Evolutionary conservation across 352 stramenopile genomes (phyloP), one percentile per base, ranked within the genome.

Genomic region (Globisporangium spiculum): DNA sequence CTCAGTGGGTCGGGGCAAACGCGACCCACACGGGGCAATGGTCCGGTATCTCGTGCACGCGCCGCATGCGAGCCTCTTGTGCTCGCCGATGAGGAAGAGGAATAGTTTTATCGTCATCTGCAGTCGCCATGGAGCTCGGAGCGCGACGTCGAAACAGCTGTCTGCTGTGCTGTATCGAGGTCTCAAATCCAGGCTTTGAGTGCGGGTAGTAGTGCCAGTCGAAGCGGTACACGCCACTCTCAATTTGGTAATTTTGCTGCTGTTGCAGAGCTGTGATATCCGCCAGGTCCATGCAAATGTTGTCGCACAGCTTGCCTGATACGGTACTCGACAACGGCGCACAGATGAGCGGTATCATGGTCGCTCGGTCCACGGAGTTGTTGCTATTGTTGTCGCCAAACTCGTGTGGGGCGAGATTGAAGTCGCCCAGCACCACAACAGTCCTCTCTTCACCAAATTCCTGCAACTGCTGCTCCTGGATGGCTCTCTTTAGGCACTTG

Each of bases 21-120:
- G 78, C 80, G 50, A 87, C 62, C 72, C 74, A 92, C 27, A 89
- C 84, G 10, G 82, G 84, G 41, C 80, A 91, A 72, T 92, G 82
- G 60, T 90, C 82, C 2, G 80, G 88, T 4, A 91, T 68, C 50
- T 90, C 82, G 30, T 80, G 69, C 2, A 68, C 72, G 56, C 84
- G 90, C 55, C 83, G 73, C 2, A 77, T 36, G 20, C 77, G 77
- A 36, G 26, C 30, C 26, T 38, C 26, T 7, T 60, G 54, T 9
- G 46, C 46, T 3, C 46, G 7, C 20, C 7, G 18, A 4, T 16
- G 27, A 6, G 14, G 14, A 6, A 60, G 27, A 32, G n/a, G 14
- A 7, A 16, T n/a, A 4, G 32, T 9, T 36, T 7, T 5, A n/a
- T n/a, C 0, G 75, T 76, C 52, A 79, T 75, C 24, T 80, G 76